Conservation (phyloP, 148 eudicot species). For the Gaultheria prostrata region DNA sequence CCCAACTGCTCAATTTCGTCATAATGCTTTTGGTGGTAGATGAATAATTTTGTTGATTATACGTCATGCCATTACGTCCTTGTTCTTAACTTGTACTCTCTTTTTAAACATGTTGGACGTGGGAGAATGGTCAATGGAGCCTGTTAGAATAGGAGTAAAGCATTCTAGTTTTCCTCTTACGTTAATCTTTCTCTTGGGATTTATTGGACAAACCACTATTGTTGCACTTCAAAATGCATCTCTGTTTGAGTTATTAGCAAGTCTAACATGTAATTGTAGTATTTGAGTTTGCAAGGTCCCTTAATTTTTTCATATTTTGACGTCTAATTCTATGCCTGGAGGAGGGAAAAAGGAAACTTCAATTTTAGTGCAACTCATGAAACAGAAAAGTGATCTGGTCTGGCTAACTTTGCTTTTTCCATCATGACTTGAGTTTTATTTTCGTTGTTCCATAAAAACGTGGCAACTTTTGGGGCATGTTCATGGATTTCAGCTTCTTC, state of each 20-base stretch:
- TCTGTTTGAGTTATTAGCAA: background rate
- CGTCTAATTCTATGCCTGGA: background rate
- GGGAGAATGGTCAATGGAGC: background rate
- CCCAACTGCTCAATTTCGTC: background rate
- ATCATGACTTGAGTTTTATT: background rate
- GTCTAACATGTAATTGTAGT: background rate
- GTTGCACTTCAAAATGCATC: background rate
- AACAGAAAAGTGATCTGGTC: background rate
- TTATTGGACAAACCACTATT: background rate
- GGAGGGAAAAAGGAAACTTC: background rate
- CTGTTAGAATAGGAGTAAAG: background rate
- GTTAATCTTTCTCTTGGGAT: background rate
- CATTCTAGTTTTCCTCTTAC: background rate
- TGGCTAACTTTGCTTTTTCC: background rate
- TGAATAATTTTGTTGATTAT: background rate
- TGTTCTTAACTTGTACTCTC: background rate
- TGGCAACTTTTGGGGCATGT: background rate
- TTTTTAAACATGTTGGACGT: background rate
- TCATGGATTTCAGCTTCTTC: background rate
- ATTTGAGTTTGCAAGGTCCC: background rate
- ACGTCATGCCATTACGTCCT: background rate
- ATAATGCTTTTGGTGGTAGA: background rate
- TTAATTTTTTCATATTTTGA: background rate
- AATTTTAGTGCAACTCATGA: background rate
- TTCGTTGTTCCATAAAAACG: background rate